Conservation (phyloP, 176 grass and related monocot genomes). For the Otatea glauca region DNA sequence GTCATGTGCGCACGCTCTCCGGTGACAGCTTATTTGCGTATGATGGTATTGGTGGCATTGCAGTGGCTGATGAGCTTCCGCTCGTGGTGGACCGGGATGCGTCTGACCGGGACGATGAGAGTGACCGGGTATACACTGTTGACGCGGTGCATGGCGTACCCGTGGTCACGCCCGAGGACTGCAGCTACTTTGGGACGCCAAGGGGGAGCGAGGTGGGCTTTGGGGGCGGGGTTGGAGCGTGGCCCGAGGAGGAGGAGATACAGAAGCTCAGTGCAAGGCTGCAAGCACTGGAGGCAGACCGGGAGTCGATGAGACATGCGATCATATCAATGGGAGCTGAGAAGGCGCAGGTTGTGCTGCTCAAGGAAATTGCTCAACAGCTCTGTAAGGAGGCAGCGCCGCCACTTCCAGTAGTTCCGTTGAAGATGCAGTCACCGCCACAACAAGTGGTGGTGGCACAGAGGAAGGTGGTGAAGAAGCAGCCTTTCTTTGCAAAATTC, state of each 20-base stretch:
- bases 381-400: constrained; percentile 51
- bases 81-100: constrained; percentile 16
- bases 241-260: constrained; percentile 62
- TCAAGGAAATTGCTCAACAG: constrained; percentile 78
- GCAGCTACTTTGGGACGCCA: constrained; percentile 26
- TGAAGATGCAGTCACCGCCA: constrained; percentile 30
- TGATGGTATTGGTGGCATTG: neutral
- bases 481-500: constrained; percentile 46
- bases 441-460: constrained; percentile 20
- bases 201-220: neutral
- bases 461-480: constrained; percentile 58
- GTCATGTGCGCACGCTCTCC: constrained; percentile 36
- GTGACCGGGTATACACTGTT: constrained; percentile 65
- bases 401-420: neutral
- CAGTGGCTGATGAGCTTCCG: constrained; percentile 43
- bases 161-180: constrained; percentile 37
- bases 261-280: constrained; percentile 64
- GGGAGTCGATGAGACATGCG: constrained; percentile 75
- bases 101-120: constrained; percentile 29
- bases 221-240: neutral
- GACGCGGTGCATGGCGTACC: constrained; percentile 65
- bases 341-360: constrained; percentile 65
- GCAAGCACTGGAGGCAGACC: constrained; percentile 68
- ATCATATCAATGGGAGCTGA: constrained; percentile 73
- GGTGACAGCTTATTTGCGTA: constrained; percentile 8